Evolutionary conservation across 306 rosid species (phyloP).

Genomic region (Dalbergia cultrata): DNA sequence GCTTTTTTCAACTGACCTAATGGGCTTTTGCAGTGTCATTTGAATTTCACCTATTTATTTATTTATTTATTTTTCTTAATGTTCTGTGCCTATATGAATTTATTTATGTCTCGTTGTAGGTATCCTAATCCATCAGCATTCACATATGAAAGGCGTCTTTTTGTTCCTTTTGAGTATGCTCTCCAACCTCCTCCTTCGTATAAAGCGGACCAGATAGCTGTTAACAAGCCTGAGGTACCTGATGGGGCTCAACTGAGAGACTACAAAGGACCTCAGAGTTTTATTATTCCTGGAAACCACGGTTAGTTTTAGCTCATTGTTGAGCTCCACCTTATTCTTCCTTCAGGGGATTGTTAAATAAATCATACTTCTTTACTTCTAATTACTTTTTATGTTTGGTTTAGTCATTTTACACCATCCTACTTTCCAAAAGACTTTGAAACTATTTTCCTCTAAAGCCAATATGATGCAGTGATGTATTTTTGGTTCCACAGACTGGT

Average conservation of each 20-base stretch:
- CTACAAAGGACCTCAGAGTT: slow-evolving; percentile 94
- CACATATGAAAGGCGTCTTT: slow-evolving; percentile 89
- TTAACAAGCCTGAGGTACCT: slow-evolving; percentile 90
- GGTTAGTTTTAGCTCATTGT: slow-evolving; percentile 63
- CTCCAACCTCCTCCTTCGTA: slow-evolving; percentile 92
- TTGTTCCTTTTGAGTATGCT: slow-evolving; percentile 94
- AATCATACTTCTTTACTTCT: slow-evolving; percentile 2
- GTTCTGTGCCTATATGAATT: slow-evolving; percentile 20
- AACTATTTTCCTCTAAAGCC: slow-evolving; percentile 6
- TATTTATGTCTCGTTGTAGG: slow-evolving; percentile 52
- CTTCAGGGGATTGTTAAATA: slow-evolving; percentile 27
- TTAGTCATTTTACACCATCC: slow-evolving; percentile 29
- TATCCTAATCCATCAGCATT: slow-evolving; percentile 96
- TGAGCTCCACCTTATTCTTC: slow-evolving; percentile 30
- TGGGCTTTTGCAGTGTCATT: slow-evolving; percentile 20
- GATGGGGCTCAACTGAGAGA: slow-evolving; percentile 71
- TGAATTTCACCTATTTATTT: slow-evolving; percentile 18
- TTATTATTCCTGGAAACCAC: slow-evolving; percentile 95
- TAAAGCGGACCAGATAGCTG: slow-evolving; percentile 77
- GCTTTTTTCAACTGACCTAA: slow-evolving; percentile 14
- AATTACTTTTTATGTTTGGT: slow-evolving; percentile 24
- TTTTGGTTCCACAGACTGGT: slow-evolving; percentile 80
- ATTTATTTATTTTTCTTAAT: neutral
- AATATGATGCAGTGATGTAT: slow-evolving; percentile 7
- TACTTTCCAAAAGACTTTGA: neutral